Conservation (phyloP, 2,329 filamentous ascomycete species). For the Claviceps capensis region DNA sequence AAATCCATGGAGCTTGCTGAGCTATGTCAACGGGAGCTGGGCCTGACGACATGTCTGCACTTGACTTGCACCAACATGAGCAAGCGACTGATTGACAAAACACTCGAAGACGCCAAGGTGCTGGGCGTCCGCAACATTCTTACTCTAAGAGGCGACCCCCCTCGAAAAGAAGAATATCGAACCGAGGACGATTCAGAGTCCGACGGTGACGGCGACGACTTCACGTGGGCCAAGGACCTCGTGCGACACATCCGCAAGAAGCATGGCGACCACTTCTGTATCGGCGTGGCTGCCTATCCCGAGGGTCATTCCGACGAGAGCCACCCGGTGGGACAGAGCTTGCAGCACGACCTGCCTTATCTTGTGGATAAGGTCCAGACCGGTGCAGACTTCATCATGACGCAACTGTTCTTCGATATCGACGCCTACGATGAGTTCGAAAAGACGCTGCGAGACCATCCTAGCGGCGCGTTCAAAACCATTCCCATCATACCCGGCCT, state of each 20-base stretch:
- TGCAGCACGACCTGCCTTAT: slow-evolving; percentile 75
- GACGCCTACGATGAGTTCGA: slow-evolving; percentile 74
- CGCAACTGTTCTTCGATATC: slow-evolving; percentile 89
- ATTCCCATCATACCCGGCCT: slow-evolving; percentile 87
- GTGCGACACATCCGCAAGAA: slow-evolving; percentile 76
- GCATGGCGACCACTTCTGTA: slow-evolving; percentile 89
- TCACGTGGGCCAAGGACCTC: slow-evolving; percentile 78
- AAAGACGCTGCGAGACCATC: slow-evolving; percentile 58
- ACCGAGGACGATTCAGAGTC: slow-evolving; percentile 37
- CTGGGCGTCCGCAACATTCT: slow-evolving; percentile 89
- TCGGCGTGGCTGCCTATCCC: slow-evolving; percentile 88
- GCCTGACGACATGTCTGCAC: slow-evolving; percentile 88
- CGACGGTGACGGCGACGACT: slow-evolving; percentile 58
- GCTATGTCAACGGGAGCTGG: slow-evolving; percentile 82
- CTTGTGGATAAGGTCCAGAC: slow-evolving; percentile 82
- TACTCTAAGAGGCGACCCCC: slow-evolving; percentile 81
- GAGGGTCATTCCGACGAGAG: slow-evolving; percentile 90
- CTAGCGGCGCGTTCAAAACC: slow-evolving; percentile 71
- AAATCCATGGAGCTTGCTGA: slow-evolving; percentile 93
- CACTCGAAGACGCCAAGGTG: slow-evolving; percentile 78
- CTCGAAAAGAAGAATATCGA: slow-evolving; percentile 75
- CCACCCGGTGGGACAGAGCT: slow-evolving; percentile 54
- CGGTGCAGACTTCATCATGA: slow-evolving; percentile 97
- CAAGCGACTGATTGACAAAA: slow-evolving; percentile 68
- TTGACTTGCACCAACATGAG: slow-evolving; percentile 98